Evolutionary conservation across 352 stramenopile genomes (phyloP).

Genomic region (Phytopythium oedochilum): DNA sequence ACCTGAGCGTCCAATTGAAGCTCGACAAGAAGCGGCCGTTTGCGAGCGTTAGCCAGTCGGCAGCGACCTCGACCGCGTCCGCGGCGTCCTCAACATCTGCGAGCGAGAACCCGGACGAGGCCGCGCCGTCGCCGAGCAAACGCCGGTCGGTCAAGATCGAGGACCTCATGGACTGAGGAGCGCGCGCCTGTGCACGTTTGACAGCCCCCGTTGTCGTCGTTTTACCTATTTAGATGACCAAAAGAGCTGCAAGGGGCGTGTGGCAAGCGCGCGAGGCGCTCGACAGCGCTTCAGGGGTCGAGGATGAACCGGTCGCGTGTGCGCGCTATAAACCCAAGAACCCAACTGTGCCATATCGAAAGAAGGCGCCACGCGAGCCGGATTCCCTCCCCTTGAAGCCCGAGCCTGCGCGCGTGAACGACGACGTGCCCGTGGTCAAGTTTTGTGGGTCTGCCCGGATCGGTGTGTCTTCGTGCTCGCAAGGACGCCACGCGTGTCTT

Average conservation of each 20-base stretch:
- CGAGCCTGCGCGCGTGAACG: not conserved
- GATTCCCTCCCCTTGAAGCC: not conserved
- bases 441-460: conserved; percentile 2
- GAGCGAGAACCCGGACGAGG: conserved; percentile 3
- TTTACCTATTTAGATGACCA: conserved; percentile 38
- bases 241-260: not conserved
- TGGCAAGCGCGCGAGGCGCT: not conserved
- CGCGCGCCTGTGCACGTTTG: conserved; percentile 2
- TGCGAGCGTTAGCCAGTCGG: conserved; percentile 10
- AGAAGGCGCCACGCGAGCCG: not conserved
- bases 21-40: conserved; percentile 64
- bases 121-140: conserved; percentile 24
- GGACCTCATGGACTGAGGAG: conserved; percentile 28
- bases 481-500: no score
- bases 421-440: conserved; percentile 1
- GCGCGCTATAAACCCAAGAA: not conserved
- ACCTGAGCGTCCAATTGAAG: conserved; percentile 24
- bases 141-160: conserved; percentile 37
- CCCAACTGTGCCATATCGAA: conserved; percentile 5
- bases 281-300: not conserved
- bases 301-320: not conserved
- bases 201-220: not conserved
- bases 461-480: not conserved
- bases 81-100: conserved; percentile 5
- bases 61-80: not conserved